Evolutionary conservation across 2,329 filamentous ascomycete genomes (phyloP), one percentile per base, ranked within the genome.

Genomic region (Monilinia fructigena): DNA sequence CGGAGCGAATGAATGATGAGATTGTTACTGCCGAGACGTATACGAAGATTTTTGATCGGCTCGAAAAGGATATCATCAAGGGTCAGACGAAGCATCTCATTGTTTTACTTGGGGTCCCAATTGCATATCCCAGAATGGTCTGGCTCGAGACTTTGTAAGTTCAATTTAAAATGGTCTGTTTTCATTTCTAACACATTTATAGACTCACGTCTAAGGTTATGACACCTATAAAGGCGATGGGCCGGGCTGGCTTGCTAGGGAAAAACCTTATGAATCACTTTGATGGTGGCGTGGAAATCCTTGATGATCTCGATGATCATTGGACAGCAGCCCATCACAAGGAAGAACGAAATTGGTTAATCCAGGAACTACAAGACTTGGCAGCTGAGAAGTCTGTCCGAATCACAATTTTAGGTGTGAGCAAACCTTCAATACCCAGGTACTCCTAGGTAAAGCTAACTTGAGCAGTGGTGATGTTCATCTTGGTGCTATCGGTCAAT

Each of bases 321-420:
- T 99, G 95, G 95, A 97, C 94, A 0, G 92, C 94, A 48, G 96
- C 92, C 76, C 91, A 93, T 75, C 93, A 98, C 80, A 99, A 98
- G 76, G 83, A 87, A 35, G 95, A 99, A 78, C 87, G 95, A 61
- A 91, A 89, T 69, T 89, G 91, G 77, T 83, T 98, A 69, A 86
- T 99, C 52, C 90, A 95, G 75, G 93, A 97, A 73, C 81, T 99
- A 35, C 96, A 99, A 78, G 92, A 97, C 74, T 83, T 99, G 67
- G 93, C 96, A 11, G 92, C 92, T 28, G 92, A 95, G 76, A 96
- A 96, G 77, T 97, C 92, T 18, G 86, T 97, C 61, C 89, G 95
- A 54, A 83, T 99, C 62, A 98, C 94, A 0, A 92, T 99, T 68
- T 83, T 99, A 62, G 92, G 86, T n/a, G 85, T 87, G 74, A 63